Percentiles rank a stretch among this genome's conserved stretches.
Evolutionary conservation across 192 early-diverging fungal genomes (phyloP).

Genomic region (Haplosporangium gracile): DNA sequence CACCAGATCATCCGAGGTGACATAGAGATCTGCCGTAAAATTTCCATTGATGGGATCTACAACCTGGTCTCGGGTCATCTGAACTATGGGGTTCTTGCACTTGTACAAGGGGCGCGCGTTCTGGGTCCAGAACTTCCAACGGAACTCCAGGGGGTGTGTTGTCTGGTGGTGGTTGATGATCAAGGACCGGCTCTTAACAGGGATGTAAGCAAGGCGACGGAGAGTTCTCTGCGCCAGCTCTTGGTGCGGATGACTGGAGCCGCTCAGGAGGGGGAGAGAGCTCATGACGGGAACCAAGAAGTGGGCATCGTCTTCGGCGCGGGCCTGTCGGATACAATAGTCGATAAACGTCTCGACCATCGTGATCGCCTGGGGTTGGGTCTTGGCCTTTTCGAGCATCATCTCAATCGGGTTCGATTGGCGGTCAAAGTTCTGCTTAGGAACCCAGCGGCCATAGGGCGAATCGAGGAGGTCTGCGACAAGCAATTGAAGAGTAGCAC

Average conservation of each 20-base stretch:
- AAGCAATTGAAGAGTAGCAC: not conserved
- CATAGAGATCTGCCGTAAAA: constrained; percentile 5
- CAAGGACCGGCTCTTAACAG: constrained; percentile 8
- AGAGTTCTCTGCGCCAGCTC: not conserved
- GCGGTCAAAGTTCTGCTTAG: constrained; percentile 7
- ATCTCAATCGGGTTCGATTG: constrained; percentile 15
- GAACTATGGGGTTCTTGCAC: constrained; percentile 15
- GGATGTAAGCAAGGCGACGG: constrained; percentile 18
- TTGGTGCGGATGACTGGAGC: not conserved
- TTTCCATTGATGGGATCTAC: not conserved
- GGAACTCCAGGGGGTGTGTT: constrained; percentile 4
- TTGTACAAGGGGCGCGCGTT: not conserved
- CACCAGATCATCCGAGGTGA: constrained; percentile 15
- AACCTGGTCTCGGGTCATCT: not conserved
- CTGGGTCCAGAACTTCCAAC: constrained; percentile 15
- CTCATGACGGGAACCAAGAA: not conserved
- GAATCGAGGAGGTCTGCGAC: constrained; percentile 1
- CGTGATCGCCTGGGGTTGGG: not conserved
- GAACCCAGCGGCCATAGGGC: constrained; percentile 19
- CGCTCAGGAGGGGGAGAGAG: not conserved
- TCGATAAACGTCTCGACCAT: constrained; percentile 11
- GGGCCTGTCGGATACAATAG: constrained; percentile 15
- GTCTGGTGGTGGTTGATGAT: constrained; percentile 18
- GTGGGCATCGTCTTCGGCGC: not conserved
- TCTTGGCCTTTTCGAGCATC: not conserved